A percentile compares a stretch with the other conserved stretches of the same genome.
These are phyloP conservation scores for Wickerhamiella dianesei DNA, from an alignment of 805 yeast species.

Conservation along the genomic window DNA sequence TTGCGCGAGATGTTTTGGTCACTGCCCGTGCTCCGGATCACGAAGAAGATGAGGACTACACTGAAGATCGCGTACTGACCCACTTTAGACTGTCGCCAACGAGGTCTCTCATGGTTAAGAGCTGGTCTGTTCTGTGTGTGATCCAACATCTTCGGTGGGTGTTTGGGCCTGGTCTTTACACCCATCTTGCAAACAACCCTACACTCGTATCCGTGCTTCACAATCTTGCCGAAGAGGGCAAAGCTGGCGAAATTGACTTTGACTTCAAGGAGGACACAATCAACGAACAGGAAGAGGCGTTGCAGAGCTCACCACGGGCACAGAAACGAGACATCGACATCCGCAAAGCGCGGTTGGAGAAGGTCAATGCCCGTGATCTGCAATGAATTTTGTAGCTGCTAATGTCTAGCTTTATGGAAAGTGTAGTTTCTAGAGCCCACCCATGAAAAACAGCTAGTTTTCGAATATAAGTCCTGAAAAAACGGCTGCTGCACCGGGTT, in stretches of 20 bases:
- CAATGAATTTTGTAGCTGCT: neutral
- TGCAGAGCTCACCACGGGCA: neutral
- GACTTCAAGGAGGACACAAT: neutral
- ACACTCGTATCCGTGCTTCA: neutral
- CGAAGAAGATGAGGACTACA: neutral
- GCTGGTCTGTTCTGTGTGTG: conserved; percentile 25
- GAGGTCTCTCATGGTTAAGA: conserved; percentile 20
- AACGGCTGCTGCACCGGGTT: too few species aligned
- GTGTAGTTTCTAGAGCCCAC: too few species aligned
- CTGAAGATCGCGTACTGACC: conserved; percentile 10
- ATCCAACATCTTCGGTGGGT: conserved; percentile 27
- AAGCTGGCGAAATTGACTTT: neutral
- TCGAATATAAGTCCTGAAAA: too few species aligned
- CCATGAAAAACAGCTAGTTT: too few species aligned
- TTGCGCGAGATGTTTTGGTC: conserved; percentile 8
- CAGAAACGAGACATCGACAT: conserved; percentile 4
- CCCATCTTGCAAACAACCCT: conserved; percentile 26
- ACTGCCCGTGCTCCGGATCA: neutral
- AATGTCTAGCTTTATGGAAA: too few species aligned
- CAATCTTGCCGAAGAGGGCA: neutral
- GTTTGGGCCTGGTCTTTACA: conserved; percentile 25
- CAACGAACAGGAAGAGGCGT: neutral
- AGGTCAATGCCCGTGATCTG: conserved; percentile 5
- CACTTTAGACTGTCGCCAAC: conserved; percentile 19
- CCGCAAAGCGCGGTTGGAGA: conserved; percentile 12